Evolutionary conservation across 345 rosid genomes (phyloP), one percentile per base, ranked within the genome.

Genomic region (Corymbia maculata): DNA sequence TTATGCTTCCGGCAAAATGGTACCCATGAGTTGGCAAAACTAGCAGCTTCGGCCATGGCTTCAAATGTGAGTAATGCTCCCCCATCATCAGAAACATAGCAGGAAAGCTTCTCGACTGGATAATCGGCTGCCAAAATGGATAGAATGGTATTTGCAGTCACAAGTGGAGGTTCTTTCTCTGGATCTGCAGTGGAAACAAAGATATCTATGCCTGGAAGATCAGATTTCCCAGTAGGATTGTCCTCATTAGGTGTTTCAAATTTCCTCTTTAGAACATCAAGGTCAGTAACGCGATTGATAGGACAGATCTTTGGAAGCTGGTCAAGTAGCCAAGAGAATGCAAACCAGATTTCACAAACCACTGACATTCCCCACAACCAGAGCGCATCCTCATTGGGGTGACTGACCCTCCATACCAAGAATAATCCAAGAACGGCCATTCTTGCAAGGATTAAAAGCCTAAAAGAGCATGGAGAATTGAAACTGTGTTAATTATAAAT

Each of bases 21-120:
- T 9, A 97, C 97, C 99, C 99, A 96, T 61, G 89, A 85, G 61
- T 90, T 92, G 19, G 98, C 98, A 87, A 96, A 97, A 92, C 98
- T 95, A 57, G 96, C 98, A 0, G 98, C 98, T 91, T 97, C 99
- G 2, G 99, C 98, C 95, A 96, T 96, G 88, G 98, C 97, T 93
- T 97, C 99, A 86, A 97, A 97, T 14, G 99, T 97, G 11, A 97
- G 89, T 66, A 97, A 94, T 2, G 99, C 92, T 26, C 96, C 97
- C 57, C 98, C 98, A 89, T 97, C 99, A 70, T 97, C 98, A 14
- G 99, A 97, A 16, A 96, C 90, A 53, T 96, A 97, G 84, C 98
- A 96, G 6, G 99, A 92, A 21, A 97, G 96, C 92, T 96, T 97
- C 89, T 96, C 95, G 52, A 96, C 90, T 1, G 98, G 98, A 86